These are phyloP conservation scores for Zarea fungicola DNA, from an alignment of 2,329 filamentous ascomycete genomes.

Conservation along the genomic window DNA sequence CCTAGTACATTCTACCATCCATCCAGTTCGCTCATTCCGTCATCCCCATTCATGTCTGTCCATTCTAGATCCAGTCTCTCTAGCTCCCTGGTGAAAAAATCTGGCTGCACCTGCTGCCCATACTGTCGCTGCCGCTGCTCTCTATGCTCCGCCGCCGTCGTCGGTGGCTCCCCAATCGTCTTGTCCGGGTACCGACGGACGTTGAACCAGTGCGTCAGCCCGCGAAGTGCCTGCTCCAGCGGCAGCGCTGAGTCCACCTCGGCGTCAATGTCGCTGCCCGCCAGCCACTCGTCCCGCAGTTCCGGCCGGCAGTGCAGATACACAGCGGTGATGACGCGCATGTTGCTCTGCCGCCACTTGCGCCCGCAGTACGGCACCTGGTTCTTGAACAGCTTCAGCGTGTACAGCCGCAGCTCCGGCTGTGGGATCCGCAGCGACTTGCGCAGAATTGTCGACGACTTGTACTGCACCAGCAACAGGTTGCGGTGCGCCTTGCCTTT, in stretches of 20 bases:
- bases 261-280: constrained; percentile 83
- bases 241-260: constrained; percentile 92
- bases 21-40: constrained; percentile 29
- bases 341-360: constrained; percentile 97
- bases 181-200: constrained; percentile 74
- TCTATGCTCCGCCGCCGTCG: constrained; percentile 55
- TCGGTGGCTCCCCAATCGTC: constrained; percentile 56
- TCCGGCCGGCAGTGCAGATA: constrained; percentile 92
- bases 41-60: constrained; percentile 35
- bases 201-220: constrained; percentile 93
- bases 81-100: constrained; percentile 74
- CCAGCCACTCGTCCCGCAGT: constrained; percentile 89
- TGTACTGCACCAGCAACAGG: constrained; percentile 90
- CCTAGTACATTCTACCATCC: constrained; percentile 19
- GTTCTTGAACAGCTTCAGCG: constrained; percentile 96
- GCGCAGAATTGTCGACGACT: constrained; percentile 84
- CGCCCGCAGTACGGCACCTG: constrained; percentile 97
- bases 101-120: constrained; percentile 43
- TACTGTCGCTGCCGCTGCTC: not conserved
- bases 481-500: constrained; percentile 94
- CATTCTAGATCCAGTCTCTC: constrained; percentile 61
- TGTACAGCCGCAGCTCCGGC: constrained; percentile 81
- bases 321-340: constrained; percentile 96
- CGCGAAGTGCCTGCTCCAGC: constrained; percentile 82
- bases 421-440: constrained; percentile 91